Evolutionary conservation across 1,139 yeast species (phyloP), one percentile per base, ranked within the genome.

Genomic region (Geotrichum fermentans): DNA sequence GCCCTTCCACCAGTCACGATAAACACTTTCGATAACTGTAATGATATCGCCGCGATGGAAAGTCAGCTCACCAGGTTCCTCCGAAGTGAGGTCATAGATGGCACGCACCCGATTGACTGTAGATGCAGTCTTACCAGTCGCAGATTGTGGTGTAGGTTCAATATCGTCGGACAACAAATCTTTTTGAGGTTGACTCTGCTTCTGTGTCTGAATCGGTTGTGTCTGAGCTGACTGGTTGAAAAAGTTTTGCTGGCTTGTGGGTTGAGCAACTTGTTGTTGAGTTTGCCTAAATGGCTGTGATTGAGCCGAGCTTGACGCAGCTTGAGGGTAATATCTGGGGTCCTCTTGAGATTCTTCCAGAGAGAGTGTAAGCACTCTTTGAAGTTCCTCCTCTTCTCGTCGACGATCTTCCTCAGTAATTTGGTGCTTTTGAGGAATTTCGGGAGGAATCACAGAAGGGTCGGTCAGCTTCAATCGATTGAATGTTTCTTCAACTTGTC

Each of bases 1-100:
- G 4, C 98, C 98, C 57, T 88, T 76, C 85, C 97, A 87, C 98
- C 98, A 92, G 64, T 92, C 97, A 54, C 88, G 76, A 66, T 89
- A 90, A 3, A 86, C 96, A 14, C 87, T 78, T 60, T 90, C 97
- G 41, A 90, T 75, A 0, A 92, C 96, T 0, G 84, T 83, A 43
- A 92, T 90, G 33, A 70, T 52, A 56, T 67, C 69, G 44, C 74
- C 70, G 51, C 64, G 52, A 53, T 61, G 56, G 58, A 72, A 73
- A 10, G 73, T 61, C 43, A 72, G 60, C 56, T 73, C 76, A 16
- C 73, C 73, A 14, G 69, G 68, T 49, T 72, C 76, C 45, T 79
- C 75, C 1, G 95, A 79, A 16, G 77, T 72, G 43, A 90, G 72
- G 62, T 89, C 96, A 61, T 87, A 92, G 47, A 92, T 70, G 0